Evolutionary conservation across 768 basidiomycete species (phyloP), one percentile per base, ranked within the genome.

Genomic region (Hortiboletus flavorubellus): DNA sequence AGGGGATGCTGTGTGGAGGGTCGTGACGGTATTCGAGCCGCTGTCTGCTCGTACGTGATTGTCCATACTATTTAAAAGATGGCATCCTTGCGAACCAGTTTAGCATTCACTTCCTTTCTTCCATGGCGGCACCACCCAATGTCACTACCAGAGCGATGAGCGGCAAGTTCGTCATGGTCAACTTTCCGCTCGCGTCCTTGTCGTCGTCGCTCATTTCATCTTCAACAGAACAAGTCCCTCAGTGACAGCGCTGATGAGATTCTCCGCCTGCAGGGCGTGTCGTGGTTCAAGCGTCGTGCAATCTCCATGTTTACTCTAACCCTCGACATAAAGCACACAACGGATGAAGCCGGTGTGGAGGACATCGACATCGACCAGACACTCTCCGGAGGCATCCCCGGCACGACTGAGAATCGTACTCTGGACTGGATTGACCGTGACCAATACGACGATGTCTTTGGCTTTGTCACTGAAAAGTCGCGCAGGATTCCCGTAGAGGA

Each of bases 1-100:
- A 8, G 91, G 87, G 59, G 89, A 89, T 60, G 87, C 90, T 3
- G 65, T 78, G 0, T 93, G 92, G 92, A 85, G 77, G 61, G 81
- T 90, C 18, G 73, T 89, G 49, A 89, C 87, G 1, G 21, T 91
- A 26, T 91, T 89, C 52, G 38, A 26, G 26, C 26, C 26, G 26
- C 26, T 26, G 2, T 26, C 5, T 26, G 26, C 26, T 4, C 26
- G 26, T 26, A 26, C 26, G 26, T 26, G 26, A 26, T 26, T 26
- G 26, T 26, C 2, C 26, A 26, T 9, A 23, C 18, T 59, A 63
- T 21, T 21, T 59, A 63, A 63, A 49, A 43, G 33, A 31, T 18
- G 16, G 34, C 18, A 14, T 29, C 5, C 8, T 3, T n/a, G 30
- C 15, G 29, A 58, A 50, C 23, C 5, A 11, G 4, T 26, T 26